Evolutionary conservation across 2,329 filamentous ascomycete species (phyloP).

Genomic region (Chrysosporium queenslandicum): DNA sequence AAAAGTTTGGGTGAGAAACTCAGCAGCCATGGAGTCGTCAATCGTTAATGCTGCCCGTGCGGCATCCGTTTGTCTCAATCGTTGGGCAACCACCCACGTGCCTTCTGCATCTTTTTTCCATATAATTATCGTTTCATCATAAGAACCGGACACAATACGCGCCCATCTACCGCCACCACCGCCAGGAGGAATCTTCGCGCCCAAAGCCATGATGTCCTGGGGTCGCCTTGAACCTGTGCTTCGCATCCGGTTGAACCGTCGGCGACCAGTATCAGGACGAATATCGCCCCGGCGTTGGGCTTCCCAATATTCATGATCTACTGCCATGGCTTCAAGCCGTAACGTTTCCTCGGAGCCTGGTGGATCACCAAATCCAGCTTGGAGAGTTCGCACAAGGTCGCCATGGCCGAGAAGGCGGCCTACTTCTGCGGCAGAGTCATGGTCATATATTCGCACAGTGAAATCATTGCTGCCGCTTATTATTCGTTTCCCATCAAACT

Average conservation of each 20-base stretch:
- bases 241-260: constrained; percentile 40
- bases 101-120: constrained; percentile 83
- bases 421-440: constrained; percentile 73
- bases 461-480: constrained; percentile 95
- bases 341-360: constrained; percentile 70
- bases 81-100: constrained; percentile 69
- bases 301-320: constrained; percentile 63
- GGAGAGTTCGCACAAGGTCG: constrained; percentile 83
- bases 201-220: constrained; percentile 62
- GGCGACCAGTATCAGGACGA: constrained; percentile 40
- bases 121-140: constrained; percentile 90
- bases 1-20: constrained; percentile 5
- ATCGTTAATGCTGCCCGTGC: constrained; percentile 27
- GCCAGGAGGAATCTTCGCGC: constrained; percentile 79
- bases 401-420: constrained; percentile 73
- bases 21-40: constrained; percentile 12
- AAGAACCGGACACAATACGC: constrained; percentile 93
- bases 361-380: constrained; percentile 85
- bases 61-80: constrained; percentile 55
- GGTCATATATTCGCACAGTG: constrained; percentile 90
- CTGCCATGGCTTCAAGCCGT: constrained; percentile 57
- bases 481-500: constrained; percentile 87
- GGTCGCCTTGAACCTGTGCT: constrained; percentile 68
- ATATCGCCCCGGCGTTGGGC: constrained; percentile 41
- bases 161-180: constrained; percentile 82